Base-by-base conservation (phyloP, 2,329 filamentous ascomycete species). In the Niveomyces coronatus region DNA sequence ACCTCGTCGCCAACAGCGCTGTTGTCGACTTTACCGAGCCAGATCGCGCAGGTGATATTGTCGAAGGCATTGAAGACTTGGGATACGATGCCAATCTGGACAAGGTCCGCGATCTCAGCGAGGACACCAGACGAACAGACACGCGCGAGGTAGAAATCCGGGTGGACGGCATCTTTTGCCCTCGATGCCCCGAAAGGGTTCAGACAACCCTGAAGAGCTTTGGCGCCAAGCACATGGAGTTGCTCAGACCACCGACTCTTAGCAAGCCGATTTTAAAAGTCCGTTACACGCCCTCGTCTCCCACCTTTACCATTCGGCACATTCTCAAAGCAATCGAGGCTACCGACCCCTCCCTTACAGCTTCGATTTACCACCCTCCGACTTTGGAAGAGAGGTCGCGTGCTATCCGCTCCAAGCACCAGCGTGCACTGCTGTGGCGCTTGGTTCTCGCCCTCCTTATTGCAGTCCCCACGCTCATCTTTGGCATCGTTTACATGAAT, bases 401-500 rank as follows among this genome's bases (percentile, higher is more conserved):
- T 45, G 64, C 68, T 27, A 85, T 94, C 53, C 80, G 84, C 44
- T 67, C 68, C 15, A 73, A 72, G 41, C 85, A 94, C 50, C 76
- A 81, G 49, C 70, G 65, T 17, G 70, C 79, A 22, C 72, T 93
- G 11, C 58, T 88, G 0, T 64, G 73, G 42, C 79, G 88, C n/a
- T 70, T 86, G 13, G 53, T 82, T 1, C 67, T 93, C 39, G 81
- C 85, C 1, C 57, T 82, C 19, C 50, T 80, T 18, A 64, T 82
- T 5, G 79, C 82, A 15, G 79, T 95, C 31, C 88, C 89, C 2
- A 85, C 85, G 0, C 88, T 95, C 49, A 56, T 94, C 35, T 77
- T 95, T 27, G 88, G 89, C 3, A 85, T 95, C 37, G 78, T 94
- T 2, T 94, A 85, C 62, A 95, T 94, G 88, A 85, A 74, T 44